Percentiles rank a stretch among this genome's conserved stretches.
These are phyloP conservation scores for Hygrophorus russula DNA, from an alignment of 768 basidiomycete genomes.

Conservation along the genomic window DNA sequence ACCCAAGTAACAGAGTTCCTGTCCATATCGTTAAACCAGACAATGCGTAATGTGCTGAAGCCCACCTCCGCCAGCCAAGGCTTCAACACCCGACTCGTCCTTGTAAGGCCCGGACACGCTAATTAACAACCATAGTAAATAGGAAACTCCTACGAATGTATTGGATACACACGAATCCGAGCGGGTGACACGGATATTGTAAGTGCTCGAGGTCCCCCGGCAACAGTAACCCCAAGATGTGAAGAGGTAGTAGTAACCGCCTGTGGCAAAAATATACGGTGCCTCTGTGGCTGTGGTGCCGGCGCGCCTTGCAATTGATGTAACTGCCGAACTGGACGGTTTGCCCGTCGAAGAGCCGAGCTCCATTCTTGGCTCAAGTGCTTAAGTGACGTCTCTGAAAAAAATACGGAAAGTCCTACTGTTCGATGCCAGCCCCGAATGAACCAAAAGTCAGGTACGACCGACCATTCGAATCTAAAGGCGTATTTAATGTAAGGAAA, in stretches of 20 bases:
- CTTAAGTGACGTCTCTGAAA: too few species aligned
- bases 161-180: constrained; percentile 24
- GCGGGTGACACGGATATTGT: constrained; percentile 49
- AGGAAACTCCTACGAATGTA: neutral
- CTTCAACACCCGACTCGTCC: constrained; percentile 32
- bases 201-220: constrained; percentile 37
- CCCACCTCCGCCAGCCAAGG: constrained; percentile 35
- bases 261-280: constrained; percentile 30
- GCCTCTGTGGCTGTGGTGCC: constrained; percentile 38
- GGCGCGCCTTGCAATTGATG: constrained; percentile 33
- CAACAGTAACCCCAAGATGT: constrained; percentile 47
- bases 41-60: too few species aligned
- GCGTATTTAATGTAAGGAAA: neutral
- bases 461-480: too few species aligned
- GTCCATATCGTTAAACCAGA: too few species aligned
- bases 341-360: constrained; percentile 32
- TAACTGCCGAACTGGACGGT: constrained; percentile 24
- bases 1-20: too few species aligned
- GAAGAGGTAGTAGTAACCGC: constrained; percentile 43
- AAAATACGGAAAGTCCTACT: too few species aligned
- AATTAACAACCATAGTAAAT: neutral
- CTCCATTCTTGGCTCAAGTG: constrained; percentile 7
- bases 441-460: too few species aligned
- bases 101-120: constrained; percentile 35
- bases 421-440: too few species aligned